Conservation (phyloP, 768 basidiomycete species). For the Agaricus subrufescens region DNA sequence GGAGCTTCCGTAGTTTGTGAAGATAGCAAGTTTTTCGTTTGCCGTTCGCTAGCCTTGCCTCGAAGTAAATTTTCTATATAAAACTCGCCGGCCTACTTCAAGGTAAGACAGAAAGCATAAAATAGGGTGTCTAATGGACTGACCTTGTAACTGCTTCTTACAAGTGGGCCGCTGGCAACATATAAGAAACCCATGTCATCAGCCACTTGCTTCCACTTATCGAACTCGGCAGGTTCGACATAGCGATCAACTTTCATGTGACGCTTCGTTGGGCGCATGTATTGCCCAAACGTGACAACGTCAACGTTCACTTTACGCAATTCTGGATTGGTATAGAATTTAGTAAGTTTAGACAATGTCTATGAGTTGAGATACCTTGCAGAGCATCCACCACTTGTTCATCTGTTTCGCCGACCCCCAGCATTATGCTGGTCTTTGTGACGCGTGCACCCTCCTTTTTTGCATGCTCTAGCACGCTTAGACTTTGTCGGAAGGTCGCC, state of each 20-base stretch:
- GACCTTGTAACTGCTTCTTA: constrained; percentile 96
- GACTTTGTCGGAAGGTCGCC: constrained; percentile 84
- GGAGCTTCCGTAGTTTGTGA: neutral
- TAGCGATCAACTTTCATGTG: constrained; percentile 99
- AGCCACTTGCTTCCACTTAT: constrained; percentile 84
- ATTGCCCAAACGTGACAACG: constrained; percentile 98
- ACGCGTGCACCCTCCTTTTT: constrained; percentile 81
- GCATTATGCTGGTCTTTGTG: constrained; percentile 98
- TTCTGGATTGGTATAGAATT: constrained; percentile 43
- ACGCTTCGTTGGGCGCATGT: constrained; percentile 98
- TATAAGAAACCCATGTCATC: constrained; percentile 96
- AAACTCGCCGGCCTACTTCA: constrained; percentile 85
- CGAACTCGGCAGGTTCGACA: constrained; percentile 91
- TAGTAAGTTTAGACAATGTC: neutral
- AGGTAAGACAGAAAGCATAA: constrained; percentile 7
- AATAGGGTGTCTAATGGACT: constrained; percentile 15
- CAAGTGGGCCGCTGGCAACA: constrained; percentile 94
- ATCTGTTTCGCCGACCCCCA: constrained; percentile 89
- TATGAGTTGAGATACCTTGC: constrained; percentile 44
- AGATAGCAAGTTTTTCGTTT: neutral
- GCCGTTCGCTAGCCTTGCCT: constrained; percentile 41
- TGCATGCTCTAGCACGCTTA: constrained; percentile 76
- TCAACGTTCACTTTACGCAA: constrained; percentile 86
- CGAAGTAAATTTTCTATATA: constrained; percentile 89
- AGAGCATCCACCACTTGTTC: constrained; percentile 81